Conservation (phyloP, 169 alveolate genomes). For the Plasmodium ovale region DNA sequence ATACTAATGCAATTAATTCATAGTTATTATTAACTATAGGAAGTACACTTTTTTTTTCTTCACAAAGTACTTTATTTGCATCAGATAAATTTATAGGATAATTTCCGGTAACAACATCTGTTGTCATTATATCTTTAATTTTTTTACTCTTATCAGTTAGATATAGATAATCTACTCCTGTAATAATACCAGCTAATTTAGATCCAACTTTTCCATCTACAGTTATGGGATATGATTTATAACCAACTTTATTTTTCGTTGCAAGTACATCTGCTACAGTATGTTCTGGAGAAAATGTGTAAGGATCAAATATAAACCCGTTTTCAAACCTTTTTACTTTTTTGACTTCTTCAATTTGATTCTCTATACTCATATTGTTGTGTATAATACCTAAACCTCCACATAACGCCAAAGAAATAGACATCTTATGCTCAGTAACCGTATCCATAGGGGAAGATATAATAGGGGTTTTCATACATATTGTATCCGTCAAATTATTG, state of each 20-base stretch:
- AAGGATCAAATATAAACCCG: constrained; percentile 93
- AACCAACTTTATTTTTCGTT: constrained; percentile 82
- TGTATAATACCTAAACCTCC: constrained; percentile 95
- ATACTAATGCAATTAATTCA: constrained; percentile 90
- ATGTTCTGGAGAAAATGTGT: constrained; percentile 88
- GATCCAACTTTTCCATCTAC: constrained; percentile 89
- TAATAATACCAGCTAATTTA: constrained; percentile 90
- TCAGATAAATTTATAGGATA: constrained; percentile 89
- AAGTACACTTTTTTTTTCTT: constrained; percentile 87
- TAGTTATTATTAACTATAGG: constrained; percentile 91
- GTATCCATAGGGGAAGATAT: constrained; percentile 96
- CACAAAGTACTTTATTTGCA: constrained; percentile 87
- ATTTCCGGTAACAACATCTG: constrained; percentile 87
- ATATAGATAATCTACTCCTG: constrained; percentile 91
- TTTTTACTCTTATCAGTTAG: constrained; percentile 85
- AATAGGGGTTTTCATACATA: constrained; percentile 89
- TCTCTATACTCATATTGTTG: constrained; percentile 90
- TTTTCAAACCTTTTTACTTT: constrained; percentile 92
- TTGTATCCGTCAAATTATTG: constrained; percentile 85
- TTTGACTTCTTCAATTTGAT: constrained; percentile 89
- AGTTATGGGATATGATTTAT: constrained; percentile 91
- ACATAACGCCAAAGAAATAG: constrained; percentile 92
- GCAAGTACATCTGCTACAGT: constrained; percentile 87
- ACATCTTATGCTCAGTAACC: constrained; percentile 95
- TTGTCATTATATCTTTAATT: constrained; percentile 88